Conservation (phyloP, 2,329 filamentous ascomycete genomes). For the Stachybotrys chlorohalonatus region DNA sequence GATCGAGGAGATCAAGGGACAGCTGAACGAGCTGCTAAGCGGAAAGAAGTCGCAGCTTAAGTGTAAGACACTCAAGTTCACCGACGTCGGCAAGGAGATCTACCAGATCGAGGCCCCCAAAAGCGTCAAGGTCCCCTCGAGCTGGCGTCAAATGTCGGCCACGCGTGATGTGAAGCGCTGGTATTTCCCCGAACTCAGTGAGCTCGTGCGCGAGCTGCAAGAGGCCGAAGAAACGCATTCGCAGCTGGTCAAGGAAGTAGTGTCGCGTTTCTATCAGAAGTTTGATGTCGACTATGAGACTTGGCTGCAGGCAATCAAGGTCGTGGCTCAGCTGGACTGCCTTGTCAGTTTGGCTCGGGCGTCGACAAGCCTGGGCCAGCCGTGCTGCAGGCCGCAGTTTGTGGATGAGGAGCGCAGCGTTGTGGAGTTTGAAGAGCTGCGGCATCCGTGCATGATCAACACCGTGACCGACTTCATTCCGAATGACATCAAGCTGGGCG, state of each 20-base stretch:
- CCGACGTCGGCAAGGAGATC: constrained; percentile 90
- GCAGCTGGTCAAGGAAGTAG: constrained; percentile 82
- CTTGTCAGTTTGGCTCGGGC: constrained; percentile 87
- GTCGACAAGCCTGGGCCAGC: constrained; percentile 73
- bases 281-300: constrained; percentile 81
- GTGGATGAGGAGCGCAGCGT: constrained; percentile 76
- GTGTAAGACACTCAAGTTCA: constrained; percentile 63
- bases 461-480: constrained; percentile 92
- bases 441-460: constrained; percentile 89
- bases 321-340: constrained; percentile 89
- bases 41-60: constrained; percentile 65
- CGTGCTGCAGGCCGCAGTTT: constrained; percentile 83
- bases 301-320: constrained; percentile 85
- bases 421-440: constrained; percentile 84
- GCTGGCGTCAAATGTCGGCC: constrained; percentile 94
- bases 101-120: constrained; percentile 94
- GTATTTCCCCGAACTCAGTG: constrained; percentile 78
- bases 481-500: constrained; percentile 84
- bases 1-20: constrained; percentile 65
- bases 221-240: constrained; percentile 91
- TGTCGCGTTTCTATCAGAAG: constrained; percentile 70
- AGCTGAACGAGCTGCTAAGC: constrained; percentile 63
- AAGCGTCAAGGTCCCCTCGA: constrained; percentile 71
- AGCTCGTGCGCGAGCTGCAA: constrained; percentile 77
- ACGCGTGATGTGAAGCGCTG: constrained; percentile 86